phyloP scores from a whole-genome alignment of 768 basidiomycete species.

The Tylopilus sp. region DNA sequence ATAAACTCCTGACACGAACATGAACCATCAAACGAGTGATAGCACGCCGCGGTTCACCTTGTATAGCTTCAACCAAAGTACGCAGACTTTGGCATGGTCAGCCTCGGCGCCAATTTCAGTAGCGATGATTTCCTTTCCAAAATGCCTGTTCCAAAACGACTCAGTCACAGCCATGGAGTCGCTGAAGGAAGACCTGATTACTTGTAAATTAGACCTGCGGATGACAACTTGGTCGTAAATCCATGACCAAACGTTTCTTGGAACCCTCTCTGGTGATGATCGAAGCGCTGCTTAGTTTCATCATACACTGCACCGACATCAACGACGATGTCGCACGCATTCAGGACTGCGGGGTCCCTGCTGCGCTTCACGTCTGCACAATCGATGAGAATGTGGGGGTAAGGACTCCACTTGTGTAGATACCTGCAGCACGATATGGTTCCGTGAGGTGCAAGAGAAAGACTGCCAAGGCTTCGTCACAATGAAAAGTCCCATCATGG shows the following conservation, averaged over 20 bases:
- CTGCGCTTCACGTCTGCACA: slow-evolving; percentile 61
- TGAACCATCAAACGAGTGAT: slow-evolving; percentile 2
- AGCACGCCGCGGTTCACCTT: slow-evolving; percentile 41
- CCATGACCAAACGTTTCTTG: slow-evolving; percentile 85
- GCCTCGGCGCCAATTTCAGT: slow-evolving; percentile 46
- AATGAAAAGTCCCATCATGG: slow-evolving; percentile 94
- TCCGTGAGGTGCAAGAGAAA: slow-evolving; percentile 80
- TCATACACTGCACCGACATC: slow-evolving; percentile 96
- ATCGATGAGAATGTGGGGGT: not conserved
- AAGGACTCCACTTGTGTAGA: slow-evolving; percentile 12
- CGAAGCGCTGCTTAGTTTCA: slow-evolving; percentile 71
- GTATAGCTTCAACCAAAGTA: slow-evolving; percentile 88
- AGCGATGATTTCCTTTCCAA: slow-evolving; percentile 82
- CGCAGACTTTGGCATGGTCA: slow-evolving; percentile 63
- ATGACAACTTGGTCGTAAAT: slow-evolving; percentile 84
- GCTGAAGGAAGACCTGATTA: slow-evolving; percentile 33
- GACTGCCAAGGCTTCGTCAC: slow-evolving; percentile 94
- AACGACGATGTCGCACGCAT: slow-evolving; percentile 88
- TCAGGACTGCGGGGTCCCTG: slow-evolving; percentile 67
- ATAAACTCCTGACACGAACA: slow-evolving; percentile 68
- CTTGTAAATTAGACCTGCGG: slow-evolving; percentile 97
- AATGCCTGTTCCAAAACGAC: slow-evolving; percentile 58
- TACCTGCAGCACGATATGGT: slow-evolving; percentile 73
- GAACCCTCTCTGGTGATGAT: slow-evolving; percentile 97
- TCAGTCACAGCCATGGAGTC: slow-evolving; percentile 4